These are phyloP conservation scores for Panicum hallii DNA, from an alignment of 202 grass and related monocot species.

Conservation along the genomic window DNA sequence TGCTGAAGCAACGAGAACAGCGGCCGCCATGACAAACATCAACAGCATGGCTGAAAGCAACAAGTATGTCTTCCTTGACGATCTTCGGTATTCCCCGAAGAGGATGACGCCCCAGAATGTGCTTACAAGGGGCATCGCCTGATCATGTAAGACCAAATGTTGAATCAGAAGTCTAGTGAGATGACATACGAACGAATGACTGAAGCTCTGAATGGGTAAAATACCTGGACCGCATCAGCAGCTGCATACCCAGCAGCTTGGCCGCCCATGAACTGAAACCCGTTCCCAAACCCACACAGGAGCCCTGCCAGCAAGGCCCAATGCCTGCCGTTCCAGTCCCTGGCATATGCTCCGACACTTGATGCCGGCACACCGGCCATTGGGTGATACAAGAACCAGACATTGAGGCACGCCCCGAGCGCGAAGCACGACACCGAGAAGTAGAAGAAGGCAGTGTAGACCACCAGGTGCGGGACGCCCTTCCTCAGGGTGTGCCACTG, in stretches of 20 bases:
- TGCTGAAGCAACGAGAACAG: conserved; percentile 62
- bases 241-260: conserved; percentile 82
- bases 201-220: too few relatives aligned
- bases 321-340: conserved; percentile 68
- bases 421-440: conserved; percentile 66
- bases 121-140: conserved; percentile 66
- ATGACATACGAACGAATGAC: too few relatives aligned
- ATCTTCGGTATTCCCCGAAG: conserved; percentile 65
- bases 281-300: conserved; percentile 71
- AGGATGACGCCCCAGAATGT: conserved; percentile 71
- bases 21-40: conserved; percentile 59
- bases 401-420: conserved; percentile 51
- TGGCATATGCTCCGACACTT: conserved; percentile 45
- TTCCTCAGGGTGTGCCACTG: conserved; percentile 59
- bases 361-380: conserved; percentile 57
- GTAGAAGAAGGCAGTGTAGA: conserved; percentile 82
- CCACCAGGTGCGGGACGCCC: conserved; percentile 52
- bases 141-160: background rate
- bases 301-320: conserved; percentile 64
- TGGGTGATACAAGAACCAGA: conserved; percentile 59
- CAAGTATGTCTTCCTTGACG: conserved; percentile 57
- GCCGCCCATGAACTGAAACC: conserved; percentile 80
- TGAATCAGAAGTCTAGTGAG: too few relatives aligned
- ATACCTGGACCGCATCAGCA: conserved; percentile 74
- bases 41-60: conserved; percentile 55